Conservation (phyloP, 495 filamentous ascomycete species). For the Thermochaetoides thermophila region DNA sequence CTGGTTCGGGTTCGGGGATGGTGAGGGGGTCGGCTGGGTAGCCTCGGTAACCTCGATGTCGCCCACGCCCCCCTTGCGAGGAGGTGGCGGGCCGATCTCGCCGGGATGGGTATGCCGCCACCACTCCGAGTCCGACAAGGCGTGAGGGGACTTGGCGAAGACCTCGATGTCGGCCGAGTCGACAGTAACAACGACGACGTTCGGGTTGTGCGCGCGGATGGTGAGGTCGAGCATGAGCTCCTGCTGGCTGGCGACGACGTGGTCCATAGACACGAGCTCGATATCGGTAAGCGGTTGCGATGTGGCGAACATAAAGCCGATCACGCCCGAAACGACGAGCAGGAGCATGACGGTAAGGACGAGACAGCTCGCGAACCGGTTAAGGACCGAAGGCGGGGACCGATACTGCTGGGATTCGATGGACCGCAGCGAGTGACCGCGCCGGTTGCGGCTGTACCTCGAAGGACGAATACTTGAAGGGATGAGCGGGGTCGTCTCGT, state of each 20-base stretch:
- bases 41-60: neutral
- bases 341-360: conserved; percentile 60
- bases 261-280: conserved; percentile 58
- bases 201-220: conserved; percentile 82
- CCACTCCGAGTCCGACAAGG: conserved; percentile 58
- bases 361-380: conserved; percentile 65
- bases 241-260: conserved; percentile 84
- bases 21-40: conserved; percentile 1
- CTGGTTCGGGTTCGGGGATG: conserved; percentile 48
- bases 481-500: conserved; percentile 79
- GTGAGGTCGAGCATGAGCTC: conserved; percentile 90
- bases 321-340: conserved; percentile 61
- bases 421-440: conserved; percentile 47
- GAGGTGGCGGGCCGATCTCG: conserved; percentile 19
- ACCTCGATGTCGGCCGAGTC: conserved; percentile 76
- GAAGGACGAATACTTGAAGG: conserved; percentile 35
- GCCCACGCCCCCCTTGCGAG: conserved; percentile 2
- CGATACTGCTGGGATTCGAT: conserved; percentile 60
- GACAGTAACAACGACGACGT: conserved; percentile 72
- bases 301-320: conserved; percentile 77
- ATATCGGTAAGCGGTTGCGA: conserved; percentile 77
- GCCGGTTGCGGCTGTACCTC: conserved; percentile 46
- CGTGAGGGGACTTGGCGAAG: conserved; percentile 82
- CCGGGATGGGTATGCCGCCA: conserved; percentile 45
- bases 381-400: conserved; percentile 44